Percentiles rank a stretch among this genome's conserved stretches.
These are phyloP conservation scores for Colletotrichum sp. DNA, from an alignment of 2,329 filamentous ascomycete species.

Conservation along the genomic window DNA sequence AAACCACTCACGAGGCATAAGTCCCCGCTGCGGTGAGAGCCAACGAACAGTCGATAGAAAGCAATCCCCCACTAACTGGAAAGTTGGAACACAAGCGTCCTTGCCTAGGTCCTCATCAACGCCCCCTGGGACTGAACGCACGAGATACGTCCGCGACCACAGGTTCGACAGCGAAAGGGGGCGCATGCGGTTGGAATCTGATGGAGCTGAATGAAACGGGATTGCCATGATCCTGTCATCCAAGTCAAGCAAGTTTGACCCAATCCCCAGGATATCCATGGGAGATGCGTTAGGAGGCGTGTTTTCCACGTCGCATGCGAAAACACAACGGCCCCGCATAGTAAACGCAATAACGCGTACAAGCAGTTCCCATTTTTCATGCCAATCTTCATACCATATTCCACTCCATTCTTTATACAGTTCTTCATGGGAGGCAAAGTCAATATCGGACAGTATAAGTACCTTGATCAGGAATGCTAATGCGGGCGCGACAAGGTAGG, in stretches of 20 bases:
- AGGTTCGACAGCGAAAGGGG: not conserved
- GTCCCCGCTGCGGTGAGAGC: not conserved
- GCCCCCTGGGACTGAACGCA: not conserved
- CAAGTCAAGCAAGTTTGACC: not conserved
- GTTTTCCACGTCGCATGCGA: not conserved
- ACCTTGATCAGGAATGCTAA: not conserved
- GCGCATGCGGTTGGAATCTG: not conserved
- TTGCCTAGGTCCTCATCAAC: not conserved
- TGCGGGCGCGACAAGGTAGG: not conserved
- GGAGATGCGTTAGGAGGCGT: not conserved
- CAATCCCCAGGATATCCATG: not conserved
- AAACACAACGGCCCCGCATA: not conserved
- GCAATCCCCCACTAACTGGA: not conserved
- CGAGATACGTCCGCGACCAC: not conserved
- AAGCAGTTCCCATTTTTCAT: not conserved
- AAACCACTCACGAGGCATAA: not conserved
- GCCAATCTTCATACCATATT: no score
- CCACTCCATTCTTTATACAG: not conserved
- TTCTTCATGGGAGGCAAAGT: not conserved
- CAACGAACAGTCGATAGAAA: not conserved
- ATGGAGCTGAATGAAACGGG: not conserved
- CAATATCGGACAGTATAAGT: not conserved
- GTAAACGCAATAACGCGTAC: not conserved
- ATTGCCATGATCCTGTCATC: not conserved
- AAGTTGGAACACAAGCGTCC: not conserved